Evolutionary conservation across 139 green algal genomes (phyloP), one percentile per base, ranked within the genome.

Genomic region (Coelastrella sp.): DNA sequence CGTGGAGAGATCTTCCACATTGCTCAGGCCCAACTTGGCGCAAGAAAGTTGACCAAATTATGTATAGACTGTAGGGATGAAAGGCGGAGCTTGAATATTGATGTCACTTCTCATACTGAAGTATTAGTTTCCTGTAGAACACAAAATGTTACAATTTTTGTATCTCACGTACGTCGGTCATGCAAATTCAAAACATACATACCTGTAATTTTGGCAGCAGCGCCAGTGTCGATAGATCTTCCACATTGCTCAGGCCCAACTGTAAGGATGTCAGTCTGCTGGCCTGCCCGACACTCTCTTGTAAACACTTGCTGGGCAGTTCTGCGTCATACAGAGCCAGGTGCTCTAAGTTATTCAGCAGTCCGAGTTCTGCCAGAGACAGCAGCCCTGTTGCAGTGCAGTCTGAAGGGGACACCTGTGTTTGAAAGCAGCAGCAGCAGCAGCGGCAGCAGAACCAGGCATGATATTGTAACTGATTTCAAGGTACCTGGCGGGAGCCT

Each of bases 321-420:
- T 90, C 85, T 11, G 54, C 23, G 22, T 90, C 85, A 58, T 77
- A 90, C 7, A 90, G 73, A 2, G 59, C 14, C 85, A 90, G 59
- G 5, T 64, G 73, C 22, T 75, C 64, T 6, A 90, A 58, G 2
- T 14, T 6, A 0, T 19, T 17, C 14, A 90, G 32, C 8, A 83
- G 5, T 2, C 73, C 73, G 20, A 8, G 20, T 2, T 56, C 58
- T 7, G 85, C 20, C 7, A 84, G 59, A 56, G 14, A 10, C 4
- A 20, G 2, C 0, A 81, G 71, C 2, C 84, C 73, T 17, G 4
- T 65, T 14, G 65, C 23, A 10, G 64, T 87, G 0, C 19, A 17
- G 3, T 87, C 82, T 16, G 13, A 13, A 3, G 82, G 82, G 13
- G 10, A 22, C 0, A 87, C 82, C 82, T 87, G 82, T n/a, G 32